Percentiles rank a stretch among this genome's conserved stretches.
phyloP scores from a whole-genome alignment of 2,329 filamentous ascomycete species.

The Aspergillaceae sp. region DNA sequence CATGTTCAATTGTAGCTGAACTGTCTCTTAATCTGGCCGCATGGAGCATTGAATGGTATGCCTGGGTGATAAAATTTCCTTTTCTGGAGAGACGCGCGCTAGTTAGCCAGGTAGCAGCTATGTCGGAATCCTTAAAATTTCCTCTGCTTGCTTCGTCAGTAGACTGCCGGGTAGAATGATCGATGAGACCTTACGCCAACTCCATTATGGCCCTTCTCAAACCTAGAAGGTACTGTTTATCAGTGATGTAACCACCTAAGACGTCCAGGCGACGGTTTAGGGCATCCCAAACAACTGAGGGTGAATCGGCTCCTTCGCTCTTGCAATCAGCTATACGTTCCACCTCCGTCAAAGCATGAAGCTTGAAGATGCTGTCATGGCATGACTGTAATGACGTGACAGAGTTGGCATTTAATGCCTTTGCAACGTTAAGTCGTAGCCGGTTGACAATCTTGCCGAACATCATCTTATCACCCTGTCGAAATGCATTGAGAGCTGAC shows the following conservation, averaged over 20 bases:
- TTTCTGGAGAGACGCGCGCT: slow-evolving; percentile 83
- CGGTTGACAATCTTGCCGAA: slow-evolving; percentile 53
- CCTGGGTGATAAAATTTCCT: slow-evolving; percentile 70
- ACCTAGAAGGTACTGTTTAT: slow-evolving; percentile 89
- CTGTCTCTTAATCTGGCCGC: slow-evolving; percentile 76
- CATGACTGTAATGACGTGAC: slow-evolving; percentile 75
- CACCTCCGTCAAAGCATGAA: slow-evolving; percentile 81
- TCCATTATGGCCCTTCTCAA: slow-evolving; percentile 83
- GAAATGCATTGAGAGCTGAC: slow-evolving; percentile 54
- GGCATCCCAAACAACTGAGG: slow-evolving; percentile 38
- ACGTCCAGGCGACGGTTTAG: slow-evolving; percentile 75
- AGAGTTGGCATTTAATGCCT: slow-evolving; percentile 64
- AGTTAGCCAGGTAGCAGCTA: slow-evolving; percentile 76
- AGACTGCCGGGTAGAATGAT: background rate
- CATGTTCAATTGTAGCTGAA: slow-evolving; percentile 88
- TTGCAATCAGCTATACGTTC: slow-evolving; percentile 59
- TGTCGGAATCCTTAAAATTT: slow-evolving; percentile 60
- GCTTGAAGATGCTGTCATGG: slow-evolving; percentile 74
- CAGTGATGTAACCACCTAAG: slow-evolving; percentile 76
- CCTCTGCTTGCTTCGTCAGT: slow-evolving; percentile 22
- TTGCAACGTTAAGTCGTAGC: slow-evolving; percentile 62
- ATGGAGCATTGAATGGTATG: slow-evolving; percentile 87
- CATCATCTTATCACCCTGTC: slow-evolving; percentile 40
- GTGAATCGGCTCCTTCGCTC: slow-evolving; percentile 16
- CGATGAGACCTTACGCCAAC: slow-evolving; percentile 39